Evolutionary conservation across 345 rosid species (phyloP).

Genomic region (Syzygium jambos): DNA sequence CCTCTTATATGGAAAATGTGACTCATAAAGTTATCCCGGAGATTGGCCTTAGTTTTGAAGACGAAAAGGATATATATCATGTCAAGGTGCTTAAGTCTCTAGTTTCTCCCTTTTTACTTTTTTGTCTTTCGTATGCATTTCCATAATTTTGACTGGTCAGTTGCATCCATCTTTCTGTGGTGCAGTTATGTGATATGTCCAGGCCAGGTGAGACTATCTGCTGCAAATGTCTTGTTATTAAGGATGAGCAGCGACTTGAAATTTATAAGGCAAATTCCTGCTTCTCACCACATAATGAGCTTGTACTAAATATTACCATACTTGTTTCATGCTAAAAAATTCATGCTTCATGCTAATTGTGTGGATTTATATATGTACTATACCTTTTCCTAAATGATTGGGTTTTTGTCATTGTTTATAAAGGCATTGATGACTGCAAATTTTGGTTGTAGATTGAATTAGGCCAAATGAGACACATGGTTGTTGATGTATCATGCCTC

Average conservation of each 20-base stretch:
- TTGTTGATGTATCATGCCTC: conserved; percentile 49
- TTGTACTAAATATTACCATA: neutral
- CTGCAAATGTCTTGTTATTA: conserved; percentile 41
- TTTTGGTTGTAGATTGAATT: conserved; percentile 28
- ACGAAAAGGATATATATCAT: conserved; percentile 41
- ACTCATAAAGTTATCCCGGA: conserved; percentile 22
- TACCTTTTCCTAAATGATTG: neutral
- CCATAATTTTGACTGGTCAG: neutral
- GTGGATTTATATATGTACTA: neutral
- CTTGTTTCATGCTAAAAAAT: neutral
- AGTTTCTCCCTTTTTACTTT: neutral
- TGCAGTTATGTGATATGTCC: neutral
- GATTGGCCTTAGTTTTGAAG: conserved; percentile 21
- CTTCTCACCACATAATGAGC: neutral
- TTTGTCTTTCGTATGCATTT: neutral
- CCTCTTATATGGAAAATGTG: conserved; percentile 26
- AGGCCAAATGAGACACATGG: conserved; percentile 38
- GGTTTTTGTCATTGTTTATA: neutral
- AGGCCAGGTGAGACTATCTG: conserved; percentile 6
- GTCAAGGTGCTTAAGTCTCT: conserved; percentile 35
- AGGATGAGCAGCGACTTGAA: conserved; percentile 37
- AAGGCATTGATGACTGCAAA: neutral
- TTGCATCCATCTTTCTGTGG: neutral
- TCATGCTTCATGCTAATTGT: neutral
- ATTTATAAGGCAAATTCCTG: conserved; percentile 36